phyloP scores from a whole-genome alignment of 2,329 filamentous ascomycete species.

The Colletotrichum eleusines region DNA sequence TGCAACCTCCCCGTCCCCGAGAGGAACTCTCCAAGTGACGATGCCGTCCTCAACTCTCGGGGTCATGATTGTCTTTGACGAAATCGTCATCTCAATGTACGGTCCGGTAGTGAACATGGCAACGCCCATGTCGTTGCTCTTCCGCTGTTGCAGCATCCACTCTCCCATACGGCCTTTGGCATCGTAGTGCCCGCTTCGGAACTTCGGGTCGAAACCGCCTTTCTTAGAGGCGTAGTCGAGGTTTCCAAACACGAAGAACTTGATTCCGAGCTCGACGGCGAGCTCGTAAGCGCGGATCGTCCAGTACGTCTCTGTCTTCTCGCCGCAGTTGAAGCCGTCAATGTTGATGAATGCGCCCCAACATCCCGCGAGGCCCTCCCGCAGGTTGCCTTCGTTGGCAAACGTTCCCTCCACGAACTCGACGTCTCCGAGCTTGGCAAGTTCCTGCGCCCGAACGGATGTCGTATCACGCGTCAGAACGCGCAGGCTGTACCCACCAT shows the following conservation, averaged over 20 bases:
- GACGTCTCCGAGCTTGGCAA: constrained; percentile 57
- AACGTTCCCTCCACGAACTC: constrained; percentile 61
- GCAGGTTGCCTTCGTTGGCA: constrained; percentile 58
- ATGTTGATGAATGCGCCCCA: constrained; percentile 66
- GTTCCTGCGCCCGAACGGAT: constrained; percentile 55
- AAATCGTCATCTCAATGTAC: constrained; percentile 60
- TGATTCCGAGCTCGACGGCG: constrained; percentile 56
- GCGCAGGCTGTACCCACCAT: constrained; percentile 58
- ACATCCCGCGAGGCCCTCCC: constrained; percentile 57
- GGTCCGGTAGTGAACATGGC: constrained; percentile 57
- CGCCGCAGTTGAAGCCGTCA: constrained; percentile 65
- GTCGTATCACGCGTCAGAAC: constrained; percentile 61
- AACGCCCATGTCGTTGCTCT: constrained; percentile 40
- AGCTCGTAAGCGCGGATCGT: constrained; percentile 56
- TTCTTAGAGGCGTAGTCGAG: constrained; percentile 64
- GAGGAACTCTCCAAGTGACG: constrained; percentile 56
- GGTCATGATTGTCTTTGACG: constrained; percentile 53
- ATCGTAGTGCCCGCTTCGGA: constrained; percentile 62
- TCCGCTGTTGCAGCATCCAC: constrained; percentile 59
- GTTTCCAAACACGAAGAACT: constrained; percentile 61
- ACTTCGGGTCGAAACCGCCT: constrained; percentile 58
- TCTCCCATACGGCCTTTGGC: constrained; percentile 59
- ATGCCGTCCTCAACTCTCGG: constrained; percentile 55
- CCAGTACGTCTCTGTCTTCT: constrained; percentile 65
- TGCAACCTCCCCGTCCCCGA: constrained; percentile 55